These are phyloP conservation scores for Coemansia sp. DNA, from an alignment of 192 early-diverging fungal genomes.

Conservation along the genomic window DNA sequence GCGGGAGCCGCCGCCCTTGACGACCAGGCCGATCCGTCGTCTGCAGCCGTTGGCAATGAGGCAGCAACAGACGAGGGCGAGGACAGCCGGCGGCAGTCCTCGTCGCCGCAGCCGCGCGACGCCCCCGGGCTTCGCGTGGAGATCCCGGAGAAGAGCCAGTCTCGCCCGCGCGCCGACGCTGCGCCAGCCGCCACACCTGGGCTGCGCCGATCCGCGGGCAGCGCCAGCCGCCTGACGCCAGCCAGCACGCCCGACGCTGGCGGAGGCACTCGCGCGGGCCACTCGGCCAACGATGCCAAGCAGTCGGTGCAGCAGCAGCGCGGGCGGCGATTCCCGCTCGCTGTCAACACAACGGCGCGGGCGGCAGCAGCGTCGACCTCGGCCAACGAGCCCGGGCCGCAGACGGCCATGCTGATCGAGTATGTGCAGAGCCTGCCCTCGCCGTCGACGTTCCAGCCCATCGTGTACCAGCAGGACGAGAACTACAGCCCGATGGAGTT, in stretches of 20 bases:
- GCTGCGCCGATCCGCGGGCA: conserved; percentile 10
- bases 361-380: conserved; percentile 5
- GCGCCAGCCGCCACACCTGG: neutral
- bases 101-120: conserved; percentile 12
- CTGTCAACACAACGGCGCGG: conserved; percentile 44
- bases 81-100: neutral
- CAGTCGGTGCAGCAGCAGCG: conserved; percentile 4
- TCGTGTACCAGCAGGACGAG: conserved; percentile 69
- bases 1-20: neutral
- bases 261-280: neutral
- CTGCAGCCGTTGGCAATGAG: neutral
- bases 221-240: conserved; percentile 11
- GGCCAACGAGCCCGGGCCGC: conserved; percentile 59
- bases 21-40: neutral
- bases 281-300: conserved; percentile 2
- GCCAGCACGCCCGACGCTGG: conserved; percentile 22
- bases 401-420: conserved; percentile 63
- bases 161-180: conserved; percentile 17
- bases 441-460: conserved; percentile 72
- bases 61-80: neutral
- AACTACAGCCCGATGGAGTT: conserved; percentile 77
- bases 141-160: conserved; percentile 19
- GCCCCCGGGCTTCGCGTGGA: conserved; percentile 36
- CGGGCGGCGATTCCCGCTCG: conserved; percentile 43
- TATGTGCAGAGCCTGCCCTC: conserved; percentile 69